phyloP scores from a whole-genome alignment of 371 early-diverging fungal genomes.

The Zychaea mexicana region DNA sequence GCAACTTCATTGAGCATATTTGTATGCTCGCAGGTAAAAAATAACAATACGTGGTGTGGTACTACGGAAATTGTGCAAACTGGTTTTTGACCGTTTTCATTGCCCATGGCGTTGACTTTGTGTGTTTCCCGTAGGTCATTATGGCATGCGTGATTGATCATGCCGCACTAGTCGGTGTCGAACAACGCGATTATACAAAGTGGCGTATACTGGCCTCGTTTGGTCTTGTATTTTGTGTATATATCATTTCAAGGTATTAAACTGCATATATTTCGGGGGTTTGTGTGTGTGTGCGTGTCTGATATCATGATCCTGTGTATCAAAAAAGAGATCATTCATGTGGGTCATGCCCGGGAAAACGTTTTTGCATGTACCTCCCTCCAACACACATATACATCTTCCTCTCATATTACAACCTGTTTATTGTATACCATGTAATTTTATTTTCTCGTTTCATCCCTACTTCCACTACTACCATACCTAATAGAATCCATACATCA shows the following conservation, averaged over 20 bases:
- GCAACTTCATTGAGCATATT: conserved; percentile 37
- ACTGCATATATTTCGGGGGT: neutral
- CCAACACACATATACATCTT: too few relatives aligned
- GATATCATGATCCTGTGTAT: too few relatives aligned
- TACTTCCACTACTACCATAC: too few relatives aligned
- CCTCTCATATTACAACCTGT: too few relatives aligned
- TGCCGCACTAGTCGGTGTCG: conserved; percentile 22
- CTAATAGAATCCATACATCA: too few relatives aligned
- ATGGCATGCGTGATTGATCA: conserved; percentile 31
- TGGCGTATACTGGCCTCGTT: conserved; percentile 56
- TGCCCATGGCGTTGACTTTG: neutral
- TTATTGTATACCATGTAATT: too few relatives aligned
- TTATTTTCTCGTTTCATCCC: too few relatives aligned
- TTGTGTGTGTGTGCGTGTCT: too few relatives aligned
- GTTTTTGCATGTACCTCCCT: too few relatives aligned
- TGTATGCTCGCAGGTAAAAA: conserved; percentile 32
- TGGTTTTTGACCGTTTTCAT: neutral
- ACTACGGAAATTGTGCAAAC: neutral
- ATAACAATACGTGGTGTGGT: neutral
- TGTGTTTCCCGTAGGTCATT: conserved; percentile 20
- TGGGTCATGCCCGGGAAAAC: too few relatives aligned
- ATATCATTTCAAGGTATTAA: conserved; percentile 33
- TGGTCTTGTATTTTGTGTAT: conserved; percentile 52
- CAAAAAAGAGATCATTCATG: too few relatives aligned
- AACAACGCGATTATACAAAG: conserved; percentile 37